Base-by-base conservation (phyloP, 495 filamentous ascomycete genomes). In the Penicillium simplicissimum region DNA sequence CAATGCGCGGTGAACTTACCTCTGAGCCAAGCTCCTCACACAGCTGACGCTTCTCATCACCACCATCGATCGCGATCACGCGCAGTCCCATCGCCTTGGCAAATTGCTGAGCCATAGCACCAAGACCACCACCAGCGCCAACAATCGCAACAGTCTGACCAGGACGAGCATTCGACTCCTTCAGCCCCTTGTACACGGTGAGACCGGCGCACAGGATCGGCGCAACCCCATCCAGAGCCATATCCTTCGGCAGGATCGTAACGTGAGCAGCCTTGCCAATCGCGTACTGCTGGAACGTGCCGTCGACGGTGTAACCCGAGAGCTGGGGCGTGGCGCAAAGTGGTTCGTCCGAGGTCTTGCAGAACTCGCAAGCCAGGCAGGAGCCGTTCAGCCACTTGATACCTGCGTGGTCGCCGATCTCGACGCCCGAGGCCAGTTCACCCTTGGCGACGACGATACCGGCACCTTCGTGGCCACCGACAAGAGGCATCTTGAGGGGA, bases 111-210 rank as follows among this genome's bases (percentile, higher is more conserved):
- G 92, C 92, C 59, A 96, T 81, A 53, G 84, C 87, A 14, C 92
- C 92, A 4, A 96, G 81, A n/a, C 92, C 92, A 72, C 92, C 92
- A 33, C 92, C 92, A n/a, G 92, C 92, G 64, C 92, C 92, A 57
- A 94, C 92, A 66, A 96, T 89, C 55, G 90, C 92, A n/a, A 96
- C 86, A 13, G 81, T 87, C 72, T 96, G 85, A 35, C 92, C 92
- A 0, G 92, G 85, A 2, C 84, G 76, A 1, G 81, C 88, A 17
- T 85, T 86, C 1, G 89, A 91, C 74, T 96, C 91, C 78, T 95
- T 96, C 35, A 96, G 74, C 15, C 90, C 92, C 78, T 95, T 96
- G 81, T 96, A 96, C 60, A 95, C 92, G 31, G 92, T 96, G 69
- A 96, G 86, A 71, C 92, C 92, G 52, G 91, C 92, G 70, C 90